phyloP scores from a whole-genome alignment of 2,329 filamentous ascomycete species.

The Metarhizium guizhouense region DNA sequence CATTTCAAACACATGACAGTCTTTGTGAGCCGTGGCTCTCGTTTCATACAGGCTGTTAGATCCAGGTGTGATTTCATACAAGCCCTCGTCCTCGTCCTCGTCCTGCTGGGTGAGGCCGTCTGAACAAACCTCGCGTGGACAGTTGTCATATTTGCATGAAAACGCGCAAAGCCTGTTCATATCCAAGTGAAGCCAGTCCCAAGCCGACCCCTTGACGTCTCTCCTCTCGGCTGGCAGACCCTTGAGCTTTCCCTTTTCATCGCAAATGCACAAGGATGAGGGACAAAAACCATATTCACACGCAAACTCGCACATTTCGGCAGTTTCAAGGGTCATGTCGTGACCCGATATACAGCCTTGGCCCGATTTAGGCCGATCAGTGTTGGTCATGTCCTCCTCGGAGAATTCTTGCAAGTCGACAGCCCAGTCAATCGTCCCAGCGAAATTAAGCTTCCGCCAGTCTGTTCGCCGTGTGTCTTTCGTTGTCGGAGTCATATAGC shows the following conservation, averaged over 20 bases:
- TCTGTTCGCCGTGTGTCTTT: background rate
- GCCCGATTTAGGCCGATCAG: background rate
- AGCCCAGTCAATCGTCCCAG: conserved; percentile 3
- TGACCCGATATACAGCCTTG: background rate
- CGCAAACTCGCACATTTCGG: background rate
- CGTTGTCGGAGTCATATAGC: background rate
- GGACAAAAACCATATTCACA: background rate
- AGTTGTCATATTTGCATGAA: background rate
- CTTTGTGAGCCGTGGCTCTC: background rate
- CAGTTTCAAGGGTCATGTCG: background rate
- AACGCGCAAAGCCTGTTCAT: background rate
- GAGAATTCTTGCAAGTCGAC: conserved; percentile 4
- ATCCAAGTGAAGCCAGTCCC: background rate
- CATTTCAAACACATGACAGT: background rate
- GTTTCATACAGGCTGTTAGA: background rate
- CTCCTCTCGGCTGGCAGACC: background rate
- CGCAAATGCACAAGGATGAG: background rate
- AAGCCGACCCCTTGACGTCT: background rate
- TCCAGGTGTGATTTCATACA: background rate
- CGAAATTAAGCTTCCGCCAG: conserved; percentile 1
- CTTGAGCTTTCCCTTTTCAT: background rate
- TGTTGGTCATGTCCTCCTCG: background rate
- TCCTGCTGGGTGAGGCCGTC: background rate
- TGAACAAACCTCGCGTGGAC: background rate
- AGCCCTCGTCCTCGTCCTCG: background rate